These are phyloP conservation scores for Rubroshorea leprosula DNA, from an alignment of 345 rosid genomes.

Conservation along the genomic window DNA sequence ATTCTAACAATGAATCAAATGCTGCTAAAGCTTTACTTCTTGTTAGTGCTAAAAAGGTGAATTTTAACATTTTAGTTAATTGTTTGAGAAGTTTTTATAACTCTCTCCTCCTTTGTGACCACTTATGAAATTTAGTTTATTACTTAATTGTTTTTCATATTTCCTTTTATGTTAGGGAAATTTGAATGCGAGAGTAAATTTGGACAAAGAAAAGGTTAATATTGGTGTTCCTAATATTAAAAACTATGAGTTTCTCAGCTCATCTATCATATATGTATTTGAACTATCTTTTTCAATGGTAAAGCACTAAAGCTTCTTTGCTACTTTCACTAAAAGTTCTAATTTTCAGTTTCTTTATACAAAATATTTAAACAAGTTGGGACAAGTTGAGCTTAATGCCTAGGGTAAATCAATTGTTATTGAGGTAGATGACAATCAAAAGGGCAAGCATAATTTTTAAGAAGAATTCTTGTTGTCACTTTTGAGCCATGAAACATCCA, in stretches of 20 bases:
- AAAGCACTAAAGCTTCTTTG: not conserved
- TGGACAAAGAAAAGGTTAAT: constrained; percentile 24
- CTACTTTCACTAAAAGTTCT: not conserved
- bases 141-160: not conserved
- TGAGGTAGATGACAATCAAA: constrained; percentile 44
- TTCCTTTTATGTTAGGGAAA: constrained; percentile 30
- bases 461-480: constrained; percentile 39
- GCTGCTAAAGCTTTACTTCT: constrained; percentile 44
- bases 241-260: constrained; percentile 41
- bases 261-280: not conserved
- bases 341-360: constrained; percentile 18
- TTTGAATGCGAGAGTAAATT: constrained; percentile 20
- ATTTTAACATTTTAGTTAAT: constrained; percentile 8
- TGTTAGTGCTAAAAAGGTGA: constrained; percentile 34
- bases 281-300: not conserved
- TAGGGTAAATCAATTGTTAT: constrained; percentile 33
- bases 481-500: constrained; percentile 43
- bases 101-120: no score
- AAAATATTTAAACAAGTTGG: constrained; percentile 41
- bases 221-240: constrained; percentile 19
- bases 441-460: constrained; percentile 68
- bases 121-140: not conserved
- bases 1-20: constrained; percentile 49
- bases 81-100: constrained; percentile 5
- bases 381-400: constrained; percentile 33